Percentiles rank a stretch among this genome's conserved stretches.
These are phyloP conservation scores for Eucalyptus pumila DNA, from an alignment of 345 rosid species.

Conservation along the genomic window DNA sequence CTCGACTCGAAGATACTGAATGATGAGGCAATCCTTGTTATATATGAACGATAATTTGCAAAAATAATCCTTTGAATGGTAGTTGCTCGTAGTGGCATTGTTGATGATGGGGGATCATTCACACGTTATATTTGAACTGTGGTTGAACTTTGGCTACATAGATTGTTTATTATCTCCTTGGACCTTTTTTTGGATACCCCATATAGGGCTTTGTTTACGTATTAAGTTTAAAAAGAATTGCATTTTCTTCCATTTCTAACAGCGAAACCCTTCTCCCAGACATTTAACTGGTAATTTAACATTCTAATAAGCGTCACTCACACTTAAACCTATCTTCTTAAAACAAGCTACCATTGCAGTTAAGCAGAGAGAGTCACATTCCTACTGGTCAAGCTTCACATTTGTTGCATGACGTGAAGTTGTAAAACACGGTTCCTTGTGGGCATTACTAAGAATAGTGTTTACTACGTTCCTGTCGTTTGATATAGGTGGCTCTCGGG, in stretches of 20 bases:
- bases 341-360: neutral
- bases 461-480: neutral
- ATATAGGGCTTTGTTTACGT: neutral
- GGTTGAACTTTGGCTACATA: neutral
- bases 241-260: neutral
- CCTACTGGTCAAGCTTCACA: neutral
- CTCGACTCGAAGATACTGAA: neutral
- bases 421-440: neutral
- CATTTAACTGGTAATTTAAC: neutral
- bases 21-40: neutral
- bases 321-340: neutral
- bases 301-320: neutral
- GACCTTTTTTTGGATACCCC: neutral
- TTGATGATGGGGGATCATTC: neutral
- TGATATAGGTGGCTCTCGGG: neutral
- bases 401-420: neutral
- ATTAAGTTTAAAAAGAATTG: neutral
- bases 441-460: neutral
- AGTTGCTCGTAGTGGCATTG: neutral
- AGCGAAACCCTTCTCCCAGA: neutral
- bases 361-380: neutral
- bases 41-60: neutral
- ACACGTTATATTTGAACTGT: neutral
- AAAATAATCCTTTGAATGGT: neutral
- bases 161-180: neutral